Evolutionary conservation across 768 basidiomycete species (phyloP).

Genomic region (Tricholoma sp.): DNA sequence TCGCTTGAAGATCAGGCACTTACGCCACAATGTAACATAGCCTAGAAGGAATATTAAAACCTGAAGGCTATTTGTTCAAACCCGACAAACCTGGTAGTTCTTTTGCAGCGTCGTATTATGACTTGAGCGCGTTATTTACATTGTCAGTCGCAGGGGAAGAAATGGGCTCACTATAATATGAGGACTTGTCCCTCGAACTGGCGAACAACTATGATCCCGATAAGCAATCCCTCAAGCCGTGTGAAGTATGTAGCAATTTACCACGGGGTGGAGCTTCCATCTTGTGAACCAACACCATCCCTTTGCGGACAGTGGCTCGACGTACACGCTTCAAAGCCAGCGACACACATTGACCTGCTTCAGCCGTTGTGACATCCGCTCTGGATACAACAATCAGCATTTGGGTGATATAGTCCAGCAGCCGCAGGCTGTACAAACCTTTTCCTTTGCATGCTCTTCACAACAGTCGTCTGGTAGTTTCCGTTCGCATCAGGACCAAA

Average conservation of each 20-base stretch:
- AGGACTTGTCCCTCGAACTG: conserved; percentile 93
- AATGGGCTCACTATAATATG: conserved; percentile 72
- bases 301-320: conserved; percentile 79
- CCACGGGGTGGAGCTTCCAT: conserved; percentile 75
- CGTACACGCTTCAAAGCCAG: conserved; percentile 88
- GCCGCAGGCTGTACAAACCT: conserved; percentile 37
- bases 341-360: conserved; percentile 95
- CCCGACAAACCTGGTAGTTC: conserved; percentile 74
- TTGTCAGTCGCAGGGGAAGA: neutral
- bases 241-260: conserved; percentile 21
- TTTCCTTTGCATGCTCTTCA: conserved; percentile 95
- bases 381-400: conserved; percentile 28
- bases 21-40: conserved; percentile 92
- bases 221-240: neutral
- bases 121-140: conserved; percentile 27
- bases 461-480: conserved; percentile 69
- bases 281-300: conserved; percentile 88
- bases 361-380: conserved; percentile 76
- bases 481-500: conserved; percentile 94
- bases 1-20: conserved; percentile 17
- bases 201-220: conserved; percentile 50
- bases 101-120: conserved; percentile 92
- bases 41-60: conserved; percentile 33
- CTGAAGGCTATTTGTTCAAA: neutral
- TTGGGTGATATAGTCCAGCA: neutral